Evolutionary conservation across 345 rosid species (phyloP), one percentile per base, ranked within the genome.

Genomic region (Rhodomyrtus tomentosa): DNA sequence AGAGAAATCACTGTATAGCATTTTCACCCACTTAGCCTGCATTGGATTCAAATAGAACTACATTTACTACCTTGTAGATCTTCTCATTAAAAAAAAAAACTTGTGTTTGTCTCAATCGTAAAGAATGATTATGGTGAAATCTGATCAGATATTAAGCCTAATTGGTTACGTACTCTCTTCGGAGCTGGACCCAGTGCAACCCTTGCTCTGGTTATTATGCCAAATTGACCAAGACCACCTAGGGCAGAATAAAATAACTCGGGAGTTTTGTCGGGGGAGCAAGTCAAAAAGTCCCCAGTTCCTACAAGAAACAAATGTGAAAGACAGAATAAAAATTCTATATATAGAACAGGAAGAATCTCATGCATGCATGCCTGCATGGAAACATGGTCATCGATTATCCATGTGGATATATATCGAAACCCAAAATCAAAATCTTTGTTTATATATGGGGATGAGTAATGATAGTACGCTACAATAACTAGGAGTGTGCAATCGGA

Each of bases 11-110:
- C 45, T 55, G 12, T 86, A 86, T n/a, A 86, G 79, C 85, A 79
- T 36, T 62, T 68, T 76, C 79, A 80, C 73, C 85, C 83, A 83
- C 62, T 83, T 86, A 25, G 45, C 85, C 85, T 86, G 53, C 27
- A 59, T 59, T 59, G 79, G 22, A 48, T 82, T 27, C 32, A 25
- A 36, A 45, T 21, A 58, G 12, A 80, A 10, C 5, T 13, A 40
- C 27, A 80, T 79, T 51, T 5, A 36, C 6, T 20, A 32, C 25
- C 52, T n/a, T 8, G 73, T 59, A 14, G 18, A 16, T 29, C 42
- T 62, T 62, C 76, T 62, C 42, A 48, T 48, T 27, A 10, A 40
- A 29, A 82, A 54, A 6, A 59, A 29, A 14, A 59, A 27, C 14
- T 4, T 32, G 38, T 29, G 20, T 29, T 68, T 32, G 24, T 68